Evolutionary conservation across 1,284 basidiomycete species (phyloP).

Genomic region (Phaffia rhodozyma): DNA sequence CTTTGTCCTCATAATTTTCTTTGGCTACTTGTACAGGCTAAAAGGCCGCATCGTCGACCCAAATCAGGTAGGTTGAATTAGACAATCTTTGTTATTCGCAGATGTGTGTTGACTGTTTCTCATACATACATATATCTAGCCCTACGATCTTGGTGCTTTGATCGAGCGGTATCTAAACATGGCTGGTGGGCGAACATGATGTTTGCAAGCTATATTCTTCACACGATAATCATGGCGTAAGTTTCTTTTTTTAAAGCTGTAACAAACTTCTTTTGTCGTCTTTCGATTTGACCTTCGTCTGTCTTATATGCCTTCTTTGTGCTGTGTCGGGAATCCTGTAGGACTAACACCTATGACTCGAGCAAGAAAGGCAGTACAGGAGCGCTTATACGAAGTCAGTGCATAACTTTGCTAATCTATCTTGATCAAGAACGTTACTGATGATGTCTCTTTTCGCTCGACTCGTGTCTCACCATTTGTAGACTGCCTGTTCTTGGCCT

Average conservation of each 20-base stretch:
- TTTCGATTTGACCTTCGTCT: neutral
- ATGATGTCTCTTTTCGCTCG: neutral
- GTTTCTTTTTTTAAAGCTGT: slow-evolving; percentile 26
- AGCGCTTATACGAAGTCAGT: neutral
- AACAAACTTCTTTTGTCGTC: neutral
- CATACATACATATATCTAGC: too few species aligned
- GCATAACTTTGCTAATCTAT: neutral
- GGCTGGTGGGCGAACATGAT: slow-evolving; percentile 85
- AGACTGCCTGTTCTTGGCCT: too few species aligned
- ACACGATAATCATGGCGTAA: slow-evolving; percentile 75
- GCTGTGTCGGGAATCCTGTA: slow-evolving; percentile 1
- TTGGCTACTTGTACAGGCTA: too few species aligned
- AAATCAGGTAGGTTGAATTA: too few species aligned
- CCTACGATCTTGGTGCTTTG: slow-evolving; percentile 77
- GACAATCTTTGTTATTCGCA: too few species aligned
- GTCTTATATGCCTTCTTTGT: neutral
- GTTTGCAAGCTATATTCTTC: slow-evolving; percentile 70
- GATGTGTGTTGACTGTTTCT: too few species aligned
- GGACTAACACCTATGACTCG: slow-evolving; percentile 12
- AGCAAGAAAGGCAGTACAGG: neutral
- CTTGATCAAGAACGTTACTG: too few species aligned
- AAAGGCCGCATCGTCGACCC: too few species aligned
- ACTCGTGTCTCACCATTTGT: too few species aligned
- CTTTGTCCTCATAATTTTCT: too few species aligned
- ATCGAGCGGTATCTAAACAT: slow-evolving; percentile 78